Evolutionary conservation across 805 yeast genomes (phyloP), one percentile per base, ranked within the genome.

Genomic region (Candida palmyrensis): DNA sequence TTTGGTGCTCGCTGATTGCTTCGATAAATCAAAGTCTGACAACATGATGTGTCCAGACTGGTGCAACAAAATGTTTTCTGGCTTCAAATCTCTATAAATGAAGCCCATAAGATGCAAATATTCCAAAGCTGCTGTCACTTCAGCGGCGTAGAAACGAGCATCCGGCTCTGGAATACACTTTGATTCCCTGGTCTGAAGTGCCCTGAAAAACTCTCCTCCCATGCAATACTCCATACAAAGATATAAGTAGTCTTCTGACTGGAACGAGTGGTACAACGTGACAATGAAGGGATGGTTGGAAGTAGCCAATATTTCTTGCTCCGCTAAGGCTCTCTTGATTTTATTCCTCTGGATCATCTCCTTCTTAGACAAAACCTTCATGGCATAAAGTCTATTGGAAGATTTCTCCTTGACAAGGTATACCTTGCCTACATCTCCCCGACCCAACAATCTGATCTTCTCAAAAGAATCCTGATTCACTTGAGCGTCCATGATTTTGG

Each of bases 191-290:
- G 97, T 88, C 59, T 92, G 98, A 34, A 92, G 62, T 0, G 97
- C 98, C 39, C 97, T 68, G 67, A 92, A 92, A 50, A 92, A 92
- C 60, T 94, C 98, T 29, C 99, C 99, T 19, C 99, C 99, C 88
- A 92, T 87, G 53, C 99, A 92, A 51, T 90, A 92, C 55, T 92
- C 99, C 96, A 94, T 90, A 59, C 99, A 92, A 25, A 92, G 72
- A 47, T 88, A 92, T 8, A 92, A 60, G 51, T 84, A 79, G 47
- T 89, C 97, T 39, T 86, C 92, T 3, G 95, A 82, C 60, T 92
- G 98, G 64, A 92, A 92, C 0, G 96, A 88, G 57, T 92, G 99
- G 51, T 92, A 90, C 17, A 92, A 66, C 0, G 98, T 87, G 19
- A 92, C 97, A 45, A 92, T 94, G 51, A 94, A 92, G 1, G 99